phyloP scores from a whole-genome alignment of 1,139 yeast genomes.

The Geotrichum aggregatum region DNA sequence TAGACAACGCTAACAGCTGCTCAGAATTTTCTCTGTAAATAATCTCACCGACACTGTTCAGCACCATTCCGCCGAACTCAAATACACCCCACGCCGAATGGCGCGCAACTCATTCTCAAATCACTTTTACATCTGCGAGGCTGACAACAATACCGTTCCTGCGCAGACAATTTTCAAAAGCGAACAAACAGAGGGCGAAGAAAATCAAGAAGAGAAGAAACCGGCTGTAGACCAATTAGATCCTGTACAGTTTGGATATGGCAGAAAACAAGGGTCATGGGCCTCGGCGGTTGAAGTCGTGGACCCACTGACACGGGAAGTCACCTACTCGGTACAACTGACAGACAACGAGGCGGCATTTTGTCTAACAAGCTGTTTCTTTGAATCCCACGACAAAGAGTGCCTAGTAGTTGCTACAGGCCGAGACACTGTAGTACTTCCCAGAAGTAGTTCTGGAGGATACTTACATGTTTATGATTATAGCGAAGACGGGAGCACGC shows the following conservation, averaged over 20 bases:
- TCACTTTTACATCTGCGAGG: slow-evolving; percentile 44
- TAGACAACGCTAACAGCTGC: neutral
- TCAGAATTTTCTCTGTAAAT: slow-evolving; percentile 57
- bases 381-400: slow-evolving; percentile 39
- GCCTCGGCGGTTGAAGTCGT: slow-evolving; percentile 55
- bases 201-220: slow-evolving; percentile 27
- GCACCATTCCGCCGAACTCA: slow-evolving; percentile 43
- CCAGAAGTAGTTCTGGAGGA: slow-evolving; percentile 38
- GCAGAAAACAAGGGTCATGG: slow-evolving; percentile 38
- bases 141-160: slow-evolving; percentile 42
- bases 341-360: slow-evolving; percentile 45
- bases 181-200: neutral
- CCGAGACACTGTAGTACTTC: slow-evolving; percentile 40
- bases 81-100: slow-evolving; percentile 54
- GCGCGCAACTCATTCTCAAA: slow-evolving; percentile 32
- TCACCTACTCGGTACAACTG: slow-evolving; percentile 46
- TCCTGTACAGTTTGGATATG: slow-evolving; percentile 45
- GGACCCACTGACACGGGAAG: slow-evolving; percentile 40
- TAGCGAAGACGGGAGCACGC: slow-evolving; percentile 38
- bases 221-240: slow-evolving; percentile 36
- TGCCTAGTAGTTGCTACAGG: slow-evolving; percentile 52
- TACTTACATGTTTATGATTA: slow-evolving; percentile 48
- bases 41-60: slow-evolving; percentile 48
- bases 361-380: slow-evolving; percentile 38
- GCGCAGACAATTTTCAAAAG: neutral